Base-by-base conservation (phyloP, 495 filamentous ascomycete species). In the Hypomontagnella submonticulosa region DNA sequence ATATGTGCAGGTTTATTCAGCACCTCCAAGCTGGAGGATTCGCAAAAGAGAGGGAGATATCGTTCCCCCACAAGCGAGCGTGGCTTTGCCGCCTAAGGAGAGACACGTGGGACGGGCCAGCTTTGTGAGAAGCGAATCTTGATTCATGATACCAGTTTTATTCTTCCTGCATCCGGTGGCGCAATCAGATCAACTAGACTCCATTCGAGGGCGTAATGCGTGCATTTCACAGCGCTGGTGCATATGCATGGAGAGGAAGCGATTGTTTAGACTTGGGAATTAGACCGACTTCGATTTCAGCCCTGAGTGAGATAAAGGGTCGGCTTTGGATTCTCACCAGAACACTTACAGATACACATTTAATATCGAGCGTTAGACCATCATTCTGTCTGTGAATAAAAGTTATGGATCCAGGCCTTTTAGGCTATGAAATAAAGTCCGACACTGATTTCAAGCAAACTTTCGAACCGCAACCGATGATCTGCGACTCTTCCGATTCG, bases 51-150 rank as follows among this genome's bases (percentile, higher is more conserved):
- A 88, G 85, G 51, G 91, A 97, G 72, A 82, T 98, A 37, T 84
- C 87, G 11, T 95, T 99, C 69, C 90, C 94, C 13, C 93, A 98
- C 74, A 99, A 98, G 76, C 92, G 96, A 73, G 85, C 92, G 2
- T 94, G 93, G 65, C 81, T 96, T 64, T 90, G 97, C 81, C 90
- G 89, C 74, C 84, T 97, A 44, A 83, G 84, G 69, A 80, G 95
- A 59, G 93, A 97, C 60, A 85, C 79, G 19, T 99, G 94, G 91
- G 85, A 91, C 49, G 87, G 86, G 2, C 95, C 94, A n/a, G 84
- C 79, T 23, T 69, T 92, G 44, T 96, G 73, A 85, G 41, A 20
- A 40, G 33, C 30, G 44, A 50, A 57, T 1, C 27, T 33, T 51
- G 41, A 27, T 44, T 49, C 10, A 46, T 41, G 10, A 44, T 40